These are phyloP conservation scores for Circinella minor DNA, from an alignment of 371 early-diverging fungal species.

Conservation along the genomic window DNA sequence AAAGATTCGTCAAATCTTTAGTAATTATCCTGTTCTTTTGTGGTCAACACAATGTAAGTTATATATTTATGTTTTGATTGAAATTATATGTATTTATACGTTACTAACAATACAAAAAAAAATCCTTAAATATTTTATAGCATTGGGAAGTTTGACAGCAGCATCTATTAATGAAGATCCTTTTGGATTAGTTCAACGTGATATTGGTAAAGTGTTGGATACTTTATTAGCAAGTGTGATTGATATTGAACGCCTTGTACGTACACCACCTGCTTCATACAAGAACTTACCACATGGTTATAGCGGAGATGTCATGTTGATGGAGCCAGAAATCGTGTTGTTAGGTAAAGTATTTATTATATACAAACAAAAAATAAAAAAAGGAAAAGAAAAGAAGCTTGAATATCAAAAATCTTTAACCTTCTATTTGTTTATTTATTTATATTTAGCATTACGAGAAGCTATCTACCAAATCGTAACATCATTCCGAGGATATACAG, in stretches of 20 bases:
- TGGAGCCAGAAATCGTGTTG: slow-evolving; percentile 34
- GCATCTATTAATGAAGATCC: slow-evolving; percentile 58
- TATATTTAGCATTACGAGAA: slow-evolving; percentile 46
- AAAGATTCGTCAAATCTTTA: slow-evolving; percentile 40
- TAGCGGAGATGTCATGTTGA: slow-evolving; percentile 12
- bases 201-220: slow-evolving; percentile 53
- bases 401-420: not conserved
- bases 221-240: slow-evolving; percentile 45
- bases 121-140: slow-evolving; percentile 19
- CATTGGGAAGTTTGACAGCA: slow-evolving; percentile 49
- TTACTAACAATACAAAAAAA: too few species aligned
- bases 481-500: slow-evolving; percentile 44
- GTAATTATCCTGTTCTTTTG: slow-evolving; percentile 46
- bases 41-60: slow-evolving; percentile 57
- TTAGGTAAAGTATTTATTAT: slow-evolving; percentile 22
- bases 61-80: not conserved
- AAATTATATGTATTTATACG: not conserved
- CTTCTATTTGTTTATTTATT: not conserved
- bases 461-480: slow-evolving; percentile 57
- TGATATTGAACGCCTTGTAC: slow-evolving; percentile 36
- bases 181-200: slow-evolving; percentile 60
- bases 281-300: slow-evolving; percentile 14
- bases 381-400: too few species aligned
- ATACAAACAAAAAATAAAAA: too few species aligned
- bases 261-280: slow-evolving; percentile 40